phyloP scores from a whole-genome alignment of 306 rosid genomes.

The Quercus gilva region DNA sequence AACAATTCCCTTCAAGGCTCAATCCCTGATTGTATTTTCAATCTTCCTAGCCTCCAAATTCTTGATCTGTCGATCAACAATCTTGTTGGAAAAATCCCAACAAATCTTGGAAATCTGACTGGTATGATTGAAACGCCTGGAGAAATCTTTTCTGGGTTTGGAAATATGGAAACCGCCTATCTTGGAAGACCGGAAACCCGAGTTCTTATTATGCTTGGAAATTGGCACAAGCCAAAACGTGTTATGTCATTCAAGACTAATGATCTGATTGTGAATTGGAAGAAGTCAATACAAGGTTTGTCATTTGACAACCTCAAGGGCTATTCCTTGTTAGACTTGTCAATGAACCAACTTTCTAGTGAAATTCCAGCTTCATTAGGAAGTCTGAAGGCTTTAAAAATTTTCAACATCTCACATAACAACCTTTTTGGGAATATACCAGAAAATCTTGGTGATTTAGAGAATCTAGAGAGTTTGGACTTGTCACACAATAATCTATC shows the following conservation, averaged over 20 bases:
- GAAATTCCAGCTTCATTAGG: constrained; percentile 25
- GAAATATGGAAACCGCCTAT: too few relatives aligned
- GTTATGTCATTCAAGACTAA: too few relatives aligned
- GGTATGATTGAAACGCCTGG: constrained; percentile 23
- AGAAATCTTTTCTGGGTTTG: too few relatives aligned
- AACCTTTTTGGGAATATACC: constrained; percentile 11
- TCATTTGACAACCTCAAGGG: constrained; percentile 10
- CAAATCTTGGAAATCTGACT: constrained; percentile 3
- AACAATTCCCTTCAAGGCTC: too few relatives aligned
- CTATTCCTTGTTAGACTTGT: constrained; percentile 26
- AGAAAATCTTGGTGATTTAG: too few relatives aligned
- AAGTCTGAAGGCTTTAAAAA: constrained; percentile 22
- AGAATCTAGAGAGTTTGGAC: too few relatives aligned
- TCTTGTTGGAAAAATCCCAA: constrained; percentile 3
- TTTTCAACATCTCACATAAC: constrained; percentile 32
- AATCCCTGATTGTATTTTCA: too few relatives aligned
- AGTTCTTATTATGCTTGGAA: too few relatives aligned
- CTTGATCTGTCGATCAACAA: neutral
- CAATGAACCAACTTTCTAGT: constrained; percentile 16
- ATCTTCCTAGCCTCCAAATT: too few relatives aligned
- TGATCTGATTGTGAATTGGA: constrained; percentile 17
- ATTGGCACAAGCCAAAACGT: too few relatives aligned
- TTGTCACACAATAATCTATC: too few relatives aligned
- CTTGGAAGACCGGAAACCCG: too few relatives aligned
- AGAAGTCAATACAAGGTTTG: constrained; percentile 15